Conservation (phyloP, 2,329 filamentous ascomycete species). For the Colletotrichum chlorophyti region DNA sequence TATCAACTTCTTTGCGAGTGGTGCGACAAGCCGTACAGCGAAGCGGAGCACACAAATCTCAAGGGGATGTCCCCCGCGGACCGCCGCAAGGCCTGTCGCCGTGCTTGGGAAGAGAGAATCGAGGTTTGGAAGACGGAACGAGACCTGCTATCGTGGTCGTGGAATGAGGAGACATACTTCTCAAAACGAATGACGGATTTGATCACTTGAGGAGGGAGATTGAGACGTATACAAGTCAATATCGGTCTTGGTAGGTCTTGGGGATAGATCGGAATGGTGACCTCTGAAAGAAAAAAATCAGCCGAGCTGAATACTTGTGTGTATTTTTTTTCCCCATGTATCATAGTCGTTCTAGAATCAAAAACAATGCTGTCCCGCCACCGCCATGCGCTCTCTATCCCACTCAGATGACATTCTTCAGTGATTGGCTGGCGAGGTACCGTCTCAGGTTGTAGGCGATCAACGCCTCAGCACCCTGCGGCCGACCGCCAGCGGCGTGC, state of each 20-base stretch:
- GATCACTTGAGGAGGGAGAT: too few species aligned
- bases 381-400: not conserved
- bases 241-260: too few species aligned
- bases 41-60: not conserved
- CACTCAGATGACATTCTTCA: conserved; percentile 59
- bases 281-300: too few species aligned
- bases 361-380: too few species aligned
- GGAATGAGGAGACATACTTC: not conserved
- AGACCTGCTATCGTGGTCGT: not conserved
- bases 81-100: not conserved
- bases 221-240: too few species aligned
- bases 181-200: not conserved
- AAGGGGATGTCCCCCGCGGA: not conserved
- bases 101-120: not conserved
- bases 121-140: not conserved
- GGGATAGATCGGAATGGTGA: too few species aligned
- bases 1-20: not conserved
- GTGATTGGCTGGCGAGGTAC: conserved; percentile 63
- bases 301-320: too few species aligned
- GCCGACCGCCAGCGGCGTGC: conserved; percentile 65
- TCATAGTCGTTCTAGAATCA: conserved; percentile 5
- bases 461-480: conserved; percentile 64
- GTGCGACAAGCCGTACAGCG: not conserved
- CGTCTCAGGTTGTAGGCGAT: conserved; percentile 67
- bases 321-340: too few species aligned